Conservation (phyloP, 2,329 filamentous ascomycete genomes). For the Cryphonectria carpinicola region DNA sequence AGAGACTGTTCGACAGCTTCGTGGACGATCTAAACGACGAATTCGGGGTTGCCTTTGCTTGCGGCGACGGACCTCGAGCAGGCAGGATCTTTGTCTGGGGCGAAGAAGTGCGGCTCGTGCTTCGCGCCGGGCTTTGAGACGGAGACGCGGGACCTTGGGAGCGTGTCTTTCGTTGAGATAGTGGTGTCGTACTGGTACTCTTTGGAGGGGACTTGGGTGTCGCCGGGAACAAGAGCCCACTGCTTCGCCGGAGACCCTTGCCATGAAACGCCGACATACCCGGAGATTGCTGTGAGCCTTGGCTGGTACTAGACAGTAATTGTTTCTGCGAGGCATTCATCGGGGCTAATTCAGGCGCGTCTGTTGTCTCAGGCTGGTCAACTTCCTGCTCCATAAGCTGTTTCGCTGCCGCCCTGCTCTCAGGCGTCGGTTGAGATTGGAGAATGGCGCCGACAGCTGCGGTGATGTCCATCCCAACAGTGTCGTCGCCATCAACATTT, state of each 20-base stretch:
- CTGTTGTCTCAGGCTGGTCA: conserved; percentile 52
- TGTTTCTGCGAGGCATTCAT: conserved; percentile 39
- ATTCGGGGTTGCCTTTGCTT: conserved; percentile 32
- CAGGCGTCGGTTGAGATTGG: conserved; percentile 42
- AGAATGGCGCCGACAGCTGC: conserved; percentile 66
- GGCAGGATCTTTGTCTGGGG: conserved; percentile 23
- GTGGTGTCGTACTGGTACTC: conserved; percentile 22
- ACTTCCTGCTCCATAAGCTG: conserved; percentile 63
- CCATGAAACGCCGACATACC: conserved; percentile 57
- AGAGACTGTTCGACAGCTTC: conserved; percentile 49
- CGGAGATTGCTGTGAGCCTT: conserved; percentile 53
- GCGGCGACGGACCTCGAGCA: conserved; percentile 17
- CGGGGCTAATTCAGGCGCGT: conserved; percentile 44
- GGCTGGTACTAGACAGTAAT: conserved; percentile 26
- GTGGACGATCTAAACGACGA: conserved; percentile 38
- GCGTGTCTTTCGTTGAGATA: conserved; percentile 21
- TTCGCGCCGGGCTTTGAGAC: conserved; percentile 23
- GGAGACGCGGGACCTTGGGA: conserved; percentile 27
- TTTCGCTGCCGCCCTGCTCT: conserved; percentile 54
- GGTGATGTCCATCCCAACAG: conserved; percentile 71
- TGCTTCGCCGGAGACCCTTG: conserved; percentile 54
- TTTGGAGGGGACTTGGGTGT: conserved; percentile 41
- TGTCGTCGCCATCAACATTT: conserved; percentile 45
- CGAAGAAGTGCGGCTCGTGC: conserved; percentile 36
- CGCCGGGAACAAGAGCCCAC: conserved; percentile 45